Percentiles rank a stretch among this genome's conserved stretches.
phyloP scores from a whole-genome alignment of 2,329 filamentous ascomycete genomes.

The Cryphonectria naterciae region DNA sequence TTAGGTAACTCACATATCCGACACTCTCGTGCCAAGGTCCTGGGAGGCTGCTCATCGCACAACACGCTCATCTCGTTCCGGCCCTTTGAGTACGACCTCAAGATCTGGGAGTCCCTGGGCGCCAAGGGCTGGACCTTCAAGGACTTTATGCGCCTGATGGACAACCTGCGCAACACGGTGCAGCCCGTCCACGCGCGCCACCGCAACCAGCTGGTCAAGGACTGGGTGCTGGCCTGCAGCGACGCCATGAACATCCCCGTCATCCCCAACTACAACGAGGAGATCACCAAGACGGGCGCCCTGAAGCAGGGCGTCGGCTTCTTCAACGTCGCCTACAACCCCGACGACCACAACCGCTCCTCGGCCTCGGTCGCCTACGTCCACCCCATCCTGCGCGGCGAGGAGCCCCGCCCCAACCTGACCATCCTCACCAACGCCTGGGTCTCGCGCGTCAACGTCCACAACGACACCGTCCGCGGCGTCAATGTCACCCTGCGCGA shows the following conservation, averaged over 20 bases:
- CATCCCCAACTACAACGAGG: conserved; percentile 83
- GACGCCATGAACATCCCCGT: conserved; percentile 79
- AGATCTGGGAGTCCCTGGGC: conserved; percentile 81
- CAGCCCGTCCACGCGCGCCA: conserved; percentile 85
- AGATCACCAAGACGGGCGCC: conserved; percentile 74
- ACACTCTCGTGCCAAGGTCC: conserved; percentile 88
- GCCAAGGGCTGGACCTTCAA: conserved; percentile 87
- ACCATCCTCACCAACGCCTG: conserved; percentile 86
- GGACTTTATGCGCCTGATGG: conserved; percentile 78
- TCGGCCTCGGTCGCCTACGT: conserved; percentile 91
- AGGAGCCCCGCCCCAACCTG: conserved; percentile 81
- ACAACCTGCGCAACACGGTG: conserved; percentile 86
- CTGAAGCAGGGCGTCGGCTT: conserved; percentile 81
- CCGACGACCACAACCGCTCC: conserved; percentile 81
- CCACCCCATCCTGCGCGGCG: conserved; percentile 83
- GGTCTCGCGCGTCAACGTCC: conserved; percentile 80
- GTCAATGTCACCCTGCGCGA: conserved; percentile 67
- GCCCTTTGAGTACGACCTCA: conserved; percentile 85
- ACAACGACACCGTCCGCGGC: conserved; percentile 71
- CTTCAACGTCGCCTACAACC: conserved; percentile 90
- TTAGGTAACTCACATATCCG: conserved; percentile 87
- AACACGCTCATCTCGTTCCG: conserved; percentile 94
- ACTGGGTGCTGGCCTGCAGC: conserved; percentile 85
- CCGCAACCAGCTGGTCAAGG: conserved; percentile 87
- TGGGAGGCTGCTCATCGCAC: conserved; percentile 91